Base-by-base conservation (phyloP, 2,329 filamentous ascomycete genomes). In the Xylariomycetidae sp. region DNA sequence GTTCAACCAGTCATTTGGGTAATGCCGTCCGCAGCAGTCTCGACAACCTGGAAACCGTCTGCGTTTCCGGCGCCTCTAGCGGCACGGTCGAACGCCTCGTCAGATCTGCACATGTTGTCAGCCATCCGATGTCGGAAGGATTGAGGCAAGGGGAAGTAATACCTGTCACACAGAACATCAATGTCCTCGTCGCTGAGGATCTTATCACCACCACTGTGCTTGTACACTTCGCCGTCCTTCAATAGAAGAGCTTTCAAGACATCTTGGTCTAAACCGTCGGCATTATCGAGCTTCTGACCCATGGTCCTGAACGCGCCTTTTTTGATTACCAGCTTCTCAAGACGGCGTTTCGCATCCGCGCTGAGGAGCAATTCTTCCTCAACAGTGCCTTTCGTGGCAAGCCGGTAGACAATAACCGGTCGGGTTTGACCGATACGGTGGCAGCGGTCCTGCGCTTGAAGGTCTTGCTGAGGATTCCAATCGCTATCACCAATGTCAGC, bases 391-490 rank as follows among this genome's bases (percentile, higher is more conserved):
- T 89, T 88, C 0, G 92, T 98, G 0, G 92, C 90, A 20, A 98
- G 79, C 2, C 92, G 82, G 59, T 93, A 98, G 1, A 98, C 83
- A 14, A 98, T 78, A 1, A 98, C 92, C 0, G 92, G 92, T 3
- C 82, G 74, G 1, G 81, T 95, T 58, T 98, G 92, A 0, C 92
- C 92, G 42, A 98, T 96, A 10, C 92, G 79, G 55, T 98, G 92
- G 1, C 86, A 88, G 5, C 92, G 85, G 53, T 98, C 92, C 60
- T 96, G 92, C 0, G 92, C 92, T 54, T 98, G 92, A 0, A 98
- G 69, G 57, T 98, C 92, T 54, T 95, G 90, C 56, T 98, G 92
- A 0, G 92, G 92, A 49, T 98, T 98, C 79, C 90, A 95, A 50
- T 95, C 76, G 3, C 64, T 69, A 19, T 17, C 35, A 20, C 17